These are phyloP conservation scores for Xylariaceae sp. DNA, from an alignment of 2,329 filamentous ascomycete species.

Conservation along the genomic window DNA sequence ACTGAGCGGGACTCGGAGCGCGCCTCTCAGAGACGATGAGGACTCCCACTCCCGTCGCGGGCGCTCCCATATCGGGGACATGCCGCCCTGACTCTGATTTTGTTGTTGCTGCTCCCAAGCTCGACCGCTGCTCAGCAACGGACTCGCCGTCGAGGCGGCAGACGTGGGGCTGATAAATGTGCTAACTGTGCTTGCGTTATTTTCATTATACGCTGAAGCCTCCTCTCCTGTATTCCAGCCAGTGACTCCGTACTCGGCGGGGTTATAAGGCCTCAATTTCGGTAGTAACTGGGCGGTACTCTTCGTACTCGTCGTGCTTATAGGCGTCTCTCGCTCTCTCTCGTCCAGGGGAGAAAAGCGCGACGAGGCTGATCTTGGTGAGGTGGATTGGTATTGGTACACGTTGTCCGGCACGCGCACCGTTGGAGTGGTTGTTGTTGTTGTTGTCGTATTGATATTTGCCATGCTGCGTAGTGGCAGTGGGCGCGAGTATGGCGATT, in stretches of 20 bases:
- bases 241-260: slow-evolving; percentile 27
- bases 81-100: slow-evolving; percentile 4
- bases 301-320: slow-evolving; percentile 28
- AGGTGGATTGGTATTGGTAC: slow-evolving; percentile 29
- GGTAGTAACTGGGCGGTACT: slow-evolving; percentile 30
- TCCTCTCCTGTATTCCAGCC: too few species aligned
- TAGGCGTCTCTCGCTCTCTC: slow-evolving; percentile 19
- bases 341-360: slow-evolving; percentile 26
- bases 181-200: slow-evolving; percentile 2
- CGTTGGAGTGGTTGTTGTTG: slow-evolving; percentile 16
- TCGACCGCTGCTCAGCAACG: slow-evolving; percentile 23
- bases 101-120: slow-evolving; percentile 23
- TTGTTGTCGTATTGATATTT: slow-evolving; percentile 7
- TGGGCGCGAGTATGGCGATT: slow-evolving; percentile 13
- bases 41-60: slow-evolving; percentile 18
- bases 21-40: too few species aligned
- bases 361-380: slow-evolving; percentile 25
- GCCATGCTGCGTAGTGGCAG: slow-evolving; percentile 23
- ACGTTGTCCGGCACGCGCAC: slow-evolving; percentile 28
- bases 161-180: slow-evolving; percentile 26
- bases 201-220: not conserved
- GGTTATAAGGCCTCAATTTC: slow-evolving; percentile 29
- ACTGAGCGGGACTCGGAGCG: slow-evolving; percentile 14
- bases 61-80: slow-evolving; percentile 22
- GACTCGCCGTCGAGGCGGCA: slow-evolving; percentile 26